phyloP scores from a whole-genome alignment of 2,329 filamentous ascomycete genomes.

The Ophiostoma montium region DNA sequence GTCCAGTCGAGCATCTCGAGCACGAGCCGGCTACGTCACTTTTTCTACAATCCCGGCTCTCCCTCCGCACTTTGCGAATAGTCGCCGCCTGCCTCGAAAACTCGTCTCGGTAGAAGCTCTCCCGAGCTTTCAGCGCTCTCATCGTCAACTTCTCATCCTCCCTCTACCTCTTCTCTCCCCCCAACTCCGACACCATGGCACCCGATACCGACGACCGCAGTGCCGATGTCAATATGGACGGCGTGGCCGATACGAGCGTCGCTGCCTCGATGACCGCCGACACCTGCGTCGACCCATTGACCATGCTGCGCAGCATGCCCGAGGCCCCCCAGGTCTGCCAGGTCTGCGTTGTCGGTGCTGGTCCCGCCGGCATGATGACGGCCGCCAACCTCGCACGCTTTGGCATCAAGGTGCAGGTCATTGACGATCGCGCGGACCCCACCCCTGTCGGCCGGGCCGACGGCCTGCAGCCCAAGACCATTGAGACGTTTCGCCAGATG shows the following conservation, averaged over 20 bases:
- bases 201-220: slow-evolving; percentile 15
- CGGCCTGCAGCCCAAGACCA: slow-evolving; percentile 63
- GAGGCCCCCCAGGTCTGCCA: slow-evolving; percentile 16
- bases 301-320: slow-evolving; percentile 29
- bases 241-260: slow-evolving; percentile 18
- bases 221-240: slow-evolving; percentile 17
- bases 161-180: too few relatives aligned
- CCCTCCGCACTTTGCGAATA: too few relatives aligned
- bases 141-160: neutral
- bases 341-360: slow-evolving; percentile 37
- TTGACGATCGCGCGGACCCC: slow-evolving; percentile 10
- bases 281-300: slow-evolving; percentile 29
- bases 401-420: slow-evolving; percentile 26
- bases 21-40: too few relatives aligned
- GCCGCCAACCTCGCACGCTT: slow-evolving; percentile 35
- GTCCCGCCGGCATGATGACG: slow-evolving; percentile 40
- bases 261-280: slow-evolving; percentile 19
- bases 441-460: slow-evolving; percentile 43
- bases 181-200: slow-evolving; percentile 17
- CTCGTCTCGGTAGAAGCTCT: neutral
- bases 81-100: too few relatives aligned
- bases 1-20: too few relatives aligned
- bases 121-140: neutral
- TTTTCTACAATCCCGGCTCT: too few relatives aligned
- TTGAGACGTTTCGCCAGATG: slow-evolving; percentile 63